A percentile compares a stretch with the other conserved stretches of the same genome.
Conservation (phyloP, 1,284 basidiomycete genomes). For the Xanthoconium separans region DNA sequence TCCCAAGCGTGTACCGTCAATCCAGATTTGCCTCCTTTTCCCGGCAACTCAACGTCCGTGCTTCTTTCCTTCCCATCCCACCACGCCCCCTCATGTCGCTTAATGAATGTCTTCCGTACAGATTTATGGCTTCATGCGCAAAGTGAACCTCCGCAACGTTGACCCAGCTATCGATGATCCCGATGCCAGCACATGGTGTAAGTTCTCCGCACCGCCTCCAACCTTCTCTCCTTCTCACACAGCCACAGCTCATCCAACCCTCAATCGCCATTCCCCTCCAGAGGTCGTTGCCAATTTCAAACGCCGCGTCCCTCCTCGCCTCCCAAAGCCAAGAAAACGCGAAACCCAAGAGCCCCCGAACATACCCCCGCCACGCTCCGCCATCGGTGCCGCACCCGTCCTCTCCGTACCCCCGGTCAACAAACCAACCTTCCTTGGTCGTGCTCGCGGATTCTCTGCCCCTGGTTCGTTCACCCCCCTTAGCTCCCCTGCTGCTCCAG, state of each 20-base stretch:
- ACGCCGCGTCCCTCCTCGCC: slow-evolving; percentile 87
- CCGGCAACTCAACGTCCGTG: slow-evolving; percentile 85
- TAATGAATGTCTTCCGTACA: slow-evolving; percentile 36
- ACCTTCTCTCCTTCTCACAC: slow-evolving; percentile 19
- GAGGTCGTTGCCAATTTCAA: slow-evolving; percentile 90
- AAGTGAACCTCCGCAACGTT: slow-evolving; percentile 87
- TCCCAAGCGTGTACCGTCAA: slow-evolving; percentile 88
- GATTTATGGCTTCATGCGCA: slow-evolving; percentile 97
- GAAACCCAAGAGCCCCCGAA: slow-evolving; percentile 59
- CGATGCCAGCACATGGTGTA: slow-evolving; percentile 92
- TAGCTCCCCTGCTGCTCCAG: slow-evolving; percentile 49
- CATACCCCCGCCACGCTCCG: slow-evolving; percentile 70
- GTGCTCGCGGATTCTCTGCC: slow-evolving; percentile 76
- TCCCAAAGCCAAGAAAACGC: slow-evolving; percentile 77
- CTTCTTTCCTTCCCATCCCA: slow-evolving; percentile 27
- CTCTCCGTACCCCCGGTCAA: slow-evolving; percentile 53
- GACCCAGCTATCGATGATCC: slow-evolving; percentile 91
- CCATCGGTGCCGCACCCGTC: slow-evolving; percentile 62
- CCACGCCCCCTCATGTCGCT: slow-evolving; percentile 14
- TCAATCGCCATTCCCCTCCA: slow-evolving; percentile 82
- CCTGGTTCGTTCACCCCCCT: slow-evolving; percentile 74
- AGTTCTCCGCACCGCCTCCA: slow-evolving; percentile 37
- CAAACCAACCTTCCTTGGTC: slow-evolving; percentile 46
- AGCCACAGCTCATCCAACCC: slow-evolving; percentile 75
- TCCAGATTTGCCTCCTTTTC: slow-evolving; percentile 93